phyloP scores from a whole-genome alignment of 1,284 basidiomycete genomes.

The Abortiporus biennis region DNA sequence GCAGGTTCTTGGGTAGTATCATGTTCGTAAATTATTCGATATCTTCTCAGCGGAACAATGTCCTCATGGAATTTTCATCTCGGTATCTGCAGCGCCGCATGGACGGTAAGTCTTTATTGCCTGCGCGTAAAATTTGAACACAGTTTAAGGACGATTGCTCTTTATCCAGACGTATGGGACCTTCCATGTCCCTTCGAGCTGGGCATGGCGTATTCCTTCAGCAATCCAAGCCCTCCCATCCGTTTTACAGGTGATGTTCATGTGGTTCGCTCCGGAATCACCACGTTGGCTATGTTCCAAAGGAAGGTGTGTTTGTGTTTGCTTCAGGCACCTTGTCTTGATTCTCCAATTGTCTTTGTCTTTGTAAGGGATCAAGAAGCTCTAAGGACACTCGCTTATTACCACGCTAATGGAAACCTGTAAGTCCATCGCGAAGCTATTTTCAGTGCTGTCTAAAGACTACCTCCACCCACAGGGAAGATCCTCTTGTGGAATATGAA shows the following conservation, averaged over 20 bases:
- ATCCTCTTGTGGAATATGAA: conserved; percentile 56
- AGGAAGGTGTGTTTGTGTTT: conserved; percentile 30
- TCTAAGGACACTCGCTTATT: conserved; percentile 42
- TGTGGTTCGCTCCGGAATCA: conserved; percentile 54
- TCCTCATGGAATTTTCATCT: too few relatives aligned
- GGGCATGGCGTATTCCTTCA: conserved; percentile 60
- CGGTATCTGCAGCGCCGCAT: conserved; percentile 38
- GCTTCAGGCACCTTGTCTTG: background rate
- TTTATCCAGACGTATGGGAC: conserved; percentile 45
- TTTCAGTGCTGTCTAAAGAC: background rate
- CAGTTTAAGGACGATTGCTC: conserved; percentile 6
- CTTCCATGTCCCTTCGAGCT: conserved; percentile 43
- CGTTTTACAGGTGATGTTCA: conserved; percentile 42
- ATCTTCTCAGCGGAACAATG: too few relatives aligned
- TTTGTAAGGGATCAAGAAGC: conserved; percentile 36
- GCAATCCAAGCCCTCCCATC: conserved; percentile 56
- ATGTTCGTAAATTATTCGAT: too few relatives aligned
- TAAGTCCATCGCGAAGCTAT: conserved; percentile 17
- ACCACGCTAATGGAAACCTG: conserved; percentile 48
- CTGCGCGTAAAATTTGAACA: too few relatives aligned
- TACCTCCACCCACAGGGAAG: conserved; percentile 26
- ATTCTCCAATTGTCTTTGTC: background rate
- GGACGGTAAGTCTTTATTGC: conserved; percentile 32
- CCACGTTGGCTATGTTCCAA: conserved; percentile 55
- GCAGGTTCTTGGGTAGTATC: conserved; percentile 34